Evolutionary conservation across 345 rosid genomes (phyloP).

Genomic region (Citrus reticulata): DNA sequence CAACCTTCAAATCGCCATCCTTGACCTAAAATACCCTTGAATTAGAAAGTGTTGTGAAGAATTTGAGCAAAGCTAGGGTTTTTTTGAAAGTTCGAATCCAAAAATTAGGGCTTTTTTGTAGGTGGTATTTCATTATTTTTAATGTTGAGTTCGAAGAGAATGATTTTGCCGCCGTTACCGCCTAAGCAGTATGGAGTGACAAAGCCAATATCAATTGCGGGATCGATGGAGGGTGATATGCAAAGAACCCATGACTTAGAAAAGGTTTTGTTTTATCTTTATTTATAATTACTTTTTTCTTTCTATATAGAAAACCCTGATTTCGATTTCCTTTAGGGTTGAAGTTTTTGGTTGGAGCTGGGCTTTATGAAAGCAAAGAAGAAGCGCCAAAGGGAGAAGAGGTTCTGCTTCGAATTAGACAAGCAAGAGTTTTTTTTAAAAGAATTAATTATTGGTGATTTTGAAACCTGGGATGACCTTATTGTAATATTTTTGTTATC

Average conservation of each 20-base stretch:
- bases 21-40: no score
- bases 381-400: no score
- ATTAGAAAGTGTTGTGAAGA: no score
- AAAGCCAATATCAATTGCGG: conserved; percentile 53
- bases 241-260: conserved; percentile 41
- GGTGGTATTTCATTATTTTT: background rate
- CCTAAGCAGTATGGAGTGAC: conserved; percentile 43
- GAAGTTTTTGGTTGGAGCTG: conserved; percentile 18
- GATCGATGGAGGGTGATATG: conserved; percentile 46
- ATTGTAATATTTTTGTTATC: background rate
- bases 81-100: no score
- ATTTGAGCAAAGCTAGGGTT: no score
- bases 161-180: conserved; percentile 11
- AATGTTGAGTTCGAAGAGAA: conserved; percentile 48
- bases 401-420: no score
- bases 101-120: background rate
- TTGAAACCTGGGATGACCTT: background rate
- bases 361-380: no score
- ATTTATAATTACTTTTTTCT: background rate
- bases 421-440: conserved; percentile 15
- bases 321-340: background rate
- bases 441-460: background rate
- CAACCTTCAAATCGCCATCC: no score
- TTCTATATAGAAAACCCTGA: background rate
- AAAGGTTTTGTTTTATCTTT: conserved; percentile 29